phyloP scores from a whole-genome alignment of 768 basidiomycete genomes.

The Boletus sensibilis region DNA sequence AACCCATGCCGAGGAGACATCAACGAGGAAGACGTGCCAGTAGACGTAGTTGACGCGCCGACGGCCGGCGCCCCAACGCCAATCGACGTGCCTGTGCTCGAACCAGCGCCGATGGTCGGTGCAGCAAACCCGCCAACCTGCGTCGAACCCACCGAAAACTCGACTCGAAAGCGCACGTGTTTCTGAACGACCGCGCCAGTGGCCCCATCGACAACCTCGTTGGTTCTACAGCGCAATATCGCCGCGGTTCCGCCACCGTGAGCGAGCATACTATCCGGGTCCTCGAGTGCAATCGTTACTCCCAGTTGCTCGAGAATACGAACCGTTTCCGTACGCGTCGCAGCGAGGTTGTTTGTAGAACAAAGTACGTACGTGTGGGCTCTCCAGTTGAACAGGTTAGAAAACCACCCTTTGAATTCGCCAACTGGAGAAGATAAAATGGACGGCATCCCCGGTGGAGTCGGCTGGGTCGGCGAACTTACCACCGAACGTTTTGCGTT shows the following conservation, averaged over 20 bases:
- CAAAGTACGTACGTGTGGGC: constrained; percentile 53
- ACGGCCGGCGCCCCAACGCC: background rate
- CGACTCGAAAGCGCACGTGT: constrained; percentile 79
- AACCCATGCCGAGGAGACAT: constrained; percentile 29
- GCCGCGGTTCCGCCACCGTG: constrained; percentile 35
- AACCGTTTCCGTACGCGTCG: constrained; percentile 63
- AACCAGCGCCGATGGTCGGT: constrained; percentile 18
- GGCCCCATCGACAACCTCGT: constrained; percentile 44
- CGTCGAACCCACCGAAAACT: constrained; percentile 49
- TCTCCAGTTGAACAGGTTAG: constrained; percentile 93
- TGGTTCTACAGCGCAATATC: constrained; percentile 49
- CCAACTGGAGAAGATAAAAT: constrained; percentile 71
- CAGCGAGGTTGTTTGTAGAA: constrained; percentile 52
- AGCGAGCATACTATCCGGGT: constrained; percentile 34
- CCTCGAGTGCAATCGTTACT: constrained; percentile 60
- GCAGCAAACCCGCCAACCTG: constrained; percentile 24
- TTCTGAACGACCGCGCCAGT: constrained; percentile 55
- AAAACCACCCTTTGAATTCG: constrained; percentile 92
- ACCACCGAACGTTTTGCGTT: constrained; percentile 49
- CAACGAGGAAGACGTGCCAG: constrained; percentile 21
- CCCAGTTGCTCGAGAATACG: constrained; percentile 67
- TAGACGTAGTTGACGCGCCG: constrained; percentile 24
- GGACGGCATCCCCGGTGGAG: constrained; percentile 35
- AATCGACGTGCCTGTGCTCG: background rate
- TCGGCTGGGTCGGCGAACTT: constrained; percentile 49